Conservation (phyloP, 2,329 filamentous ascomycete species). For the Trichoderma arundinaceum region DNA sequence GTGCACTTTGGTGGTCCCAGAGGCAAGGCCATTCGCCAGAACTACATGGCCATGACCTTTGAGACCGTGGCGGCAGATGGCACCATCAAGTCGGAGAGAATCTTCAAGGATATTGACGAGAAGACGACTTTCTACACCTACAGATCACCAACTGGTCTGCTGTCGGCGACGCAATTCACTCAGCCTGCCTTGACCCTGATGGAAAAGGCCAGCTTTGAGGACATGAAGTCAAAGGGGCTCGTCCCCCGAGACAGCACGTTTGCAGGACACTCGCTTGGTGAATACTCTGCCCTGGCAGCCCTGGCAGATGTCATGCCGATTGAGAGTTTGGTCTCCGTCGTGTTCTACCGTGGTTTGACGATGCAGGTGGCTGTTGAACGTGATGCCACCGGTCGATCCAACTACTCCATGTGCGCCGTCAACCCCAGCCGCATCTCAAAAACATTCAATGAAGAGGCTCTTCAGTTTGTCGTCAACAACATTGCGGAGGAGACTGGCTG, state of each 20-base stretch:
- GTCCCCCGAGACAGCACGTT: constrained; percentile 97
- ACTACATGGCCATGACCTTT: constrained; percentile 99
- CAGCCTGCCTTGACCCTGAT: constrained; percentile 96
- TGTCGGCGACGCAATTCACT: constrained; percentile 98
- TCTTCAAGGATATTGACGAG: constrained; percentile 97
- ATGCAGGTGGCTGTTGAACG: constrained; percentile 99
- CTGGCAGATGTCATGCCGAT: constrained; percentile 99
- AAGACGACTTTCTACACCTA: constrained; percentile 96
- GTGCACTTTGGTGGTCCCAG: constrained; percentile 97
- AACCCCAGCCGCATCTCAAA: constrained; percentile 98
- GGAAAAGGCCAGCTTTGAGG: constrained; percentile 99
- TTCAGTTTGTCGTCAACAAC: constrained; percentile 96
- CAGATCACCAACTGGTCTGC: constrained; percentile 87
- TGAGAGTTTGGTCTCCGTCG: constrained; percentile 95
- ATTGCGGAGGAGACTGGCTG: constrained; percentile 92
- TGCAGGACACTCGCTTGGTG: constrained; percentile 95
- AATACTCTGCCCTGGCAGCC: constrained; percentile 96
- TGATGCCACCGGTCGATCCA: constrained; percentile 88
- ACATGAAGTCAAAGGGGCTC: constrained; percentile 96
- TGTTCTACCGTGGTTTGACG: constrained; percentile 97
- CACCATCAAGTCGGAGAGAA: constrained; percentile 95
- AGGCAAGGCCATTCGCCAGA: constrained; percentile 95
- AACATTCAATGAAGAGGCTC: constrained; percentile 96
- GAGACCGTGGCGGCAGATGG: constrained; percentile 95
- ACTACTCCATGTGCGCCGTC: constrained; percentile 99